Evolutionary conservation across 1,284 basidiomycete genomes (phyloP).

Genomic region (Rhodofomes roseus): DNA sequence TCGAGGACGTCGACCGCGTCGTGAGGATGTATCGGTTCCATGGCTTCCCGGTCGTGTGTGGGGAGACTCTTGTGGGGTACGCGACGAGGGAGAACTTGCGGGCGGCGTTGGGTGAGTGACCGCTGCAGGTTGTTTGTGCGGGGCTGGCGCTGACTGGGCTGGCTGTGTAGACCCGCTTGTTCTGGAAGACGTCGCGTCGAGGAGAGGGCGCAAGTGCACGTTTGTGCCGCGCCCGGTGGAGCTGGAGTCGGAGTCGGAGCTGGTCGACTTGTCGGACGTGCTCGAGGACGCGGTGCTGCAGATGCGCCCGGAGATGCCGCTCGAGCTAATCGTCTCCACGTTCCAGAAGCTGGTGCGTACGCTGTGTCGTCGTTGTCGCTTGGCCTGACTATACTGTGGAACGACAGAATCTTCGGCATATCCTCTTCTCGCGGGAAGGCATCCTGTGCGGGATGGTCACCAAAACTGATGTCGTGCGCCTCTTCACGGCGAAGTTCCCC

Average conservation of each 20-base stretch:
- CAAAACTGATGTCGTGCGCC: conserved; percentile 60
- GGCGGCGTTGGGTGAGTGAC: conserved; percentile 43
- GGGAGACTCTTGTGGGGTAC: conserved; percentile 53
- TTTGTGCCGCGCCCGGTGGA: conserved; percentile 28
- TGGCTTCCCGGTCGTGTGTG: conserved; percentile 60
- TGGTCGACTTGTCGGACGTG: conserved; percentile 45
- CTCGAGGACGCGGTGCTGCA: conserved; percentile 60
- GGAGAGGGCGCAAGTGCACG: conserved; percentile 33
- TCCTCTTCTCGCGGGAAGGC: conserved; percentile 62
- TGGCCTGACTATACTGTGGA: neutral
- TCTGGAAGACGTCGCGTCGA: conserved; percentile 27
- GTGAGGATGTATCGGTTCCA: conserved; percentile 44
- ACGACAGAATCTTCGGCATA: conserved; percentile 58
- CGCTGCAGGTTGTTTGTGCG: neutral
- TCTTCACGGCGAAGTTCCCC: conserved; percentile 56
- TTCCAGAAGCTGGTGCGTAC: conserved; percentile 64
- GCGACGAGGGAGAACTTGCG: conserved; percentile 52
- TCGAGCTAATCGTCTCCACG: conserved; percentile 67
- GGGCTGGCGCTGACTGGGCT: conserved; percentile 1
- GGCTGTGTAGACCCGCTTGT: conserved; percentile 30
- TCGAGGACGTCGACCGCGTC: conserved; percentile 49
- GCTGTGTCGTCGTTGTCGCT: conserved; percentile 3
- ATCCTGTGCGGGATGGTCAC: conserved; percentile 62
- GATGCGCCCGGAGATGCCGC: conserved; percentile 61
- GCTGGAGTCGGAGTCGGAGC: conserved; percentile 20